A percentile compares a stretch with the other conserved stretches of the same genome.
These are phyloP conservation scores for Meyerozyma carpophila DNA, from an alignment of 1,139 yeast genomes.

Conservation along the genomic window DNA sequence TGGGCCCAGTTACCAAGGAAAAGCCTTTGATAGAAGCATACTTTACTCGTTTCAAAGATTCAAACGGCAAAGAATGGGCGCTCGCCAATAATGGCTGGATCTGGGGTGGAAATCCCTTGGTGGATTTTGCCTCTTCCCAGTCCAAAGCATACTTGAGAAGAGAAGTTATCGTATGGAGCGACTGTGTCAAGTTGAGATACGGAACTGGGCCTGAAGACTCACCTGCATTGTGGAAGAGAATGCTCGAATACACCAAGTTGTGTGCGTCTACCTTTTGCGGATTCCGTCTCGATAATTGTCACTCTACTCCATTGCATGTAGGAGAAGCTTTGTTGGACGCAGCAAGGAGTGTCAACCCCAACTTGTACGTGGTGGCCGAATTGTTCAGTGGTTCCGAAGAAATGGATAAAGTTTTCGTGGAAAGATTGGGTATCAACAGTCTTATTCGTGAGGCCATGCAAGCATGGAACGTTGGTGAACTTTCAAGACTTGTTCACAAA, in stretches of 20 bases:
- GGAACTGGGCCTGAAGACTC: constrained; percentile 76
- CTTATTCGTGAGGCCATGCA: constrained; percentile 96
- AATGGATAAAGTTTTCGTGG: constrained; percentile 86
- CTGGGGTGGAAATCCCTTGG: constrained; percentile 93
- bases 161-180: constrained; percentile 97
- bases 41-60: constrained; percentile 63
- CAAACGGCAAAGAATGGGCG: constrained; percentile 56
- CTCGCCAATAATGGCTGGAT: constrained; percentile 98
- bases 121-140: constrained; percentile 81
- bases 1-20: constrained; percentile 55
- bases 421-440: constrained; percentile 81
- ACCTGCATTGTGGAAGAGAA: constrained; percentile 83
- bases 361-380: constrained; percentile 90
- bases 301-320: constrained; percentile 92
- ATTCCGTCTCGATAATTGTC: constrained; percentile 91
- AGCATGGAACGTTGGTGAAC: constrained; percentile 83
- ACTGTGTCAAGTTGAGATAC: constrained; percentile 88
- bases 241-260: constrained; percentile 69
- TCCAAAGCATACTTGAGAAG: constrained; percentile 82
- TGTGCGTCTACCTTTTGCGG: constrained; percentile 83
- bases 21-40: constrained; percentile 78
- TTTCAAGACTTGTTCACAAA: constrained; percentile 79
- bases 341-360: constrained; percentile 80
- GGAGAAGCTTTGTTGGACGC: constrained; percentile 85
- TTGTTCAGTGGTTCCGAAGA: constrained; percentile 89